phyloP scores from a whole-genome alignment of 768 basidiomycete genomes.

The Dacryopinax primogenitus region DNA sequence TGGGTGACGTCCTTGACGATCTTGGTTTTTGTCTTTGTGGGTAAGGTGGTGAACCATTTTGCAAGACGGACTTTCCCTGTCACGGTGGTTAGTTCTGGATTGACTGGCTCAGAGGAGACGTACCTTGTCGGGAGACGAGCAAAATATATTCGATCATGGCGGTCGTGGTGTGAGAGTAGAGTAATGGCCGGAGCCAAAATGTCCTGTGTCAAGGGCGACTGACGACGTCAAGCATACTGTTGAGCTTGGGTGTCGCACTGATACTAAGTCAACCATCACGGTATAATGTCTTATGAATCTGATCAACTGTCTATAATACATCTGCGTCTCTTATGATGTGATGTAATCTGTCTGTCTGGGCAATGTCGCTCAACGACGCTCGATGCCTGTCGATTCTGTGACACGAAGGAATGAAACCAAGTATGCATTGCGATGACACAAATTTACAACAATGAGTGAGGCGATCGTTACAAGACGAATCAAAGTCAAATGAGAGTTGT shows the following conservation, averaged over 20 bases:
- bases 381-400: too few species aligned
- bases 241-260: too few species aligned
- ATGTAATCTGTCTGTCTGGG: too few species aligned
- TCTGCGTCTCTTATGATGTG: too few species aligned
- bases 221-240: too few species aligned
- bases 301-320: too few species aligned
- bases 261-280: too few species aligned
- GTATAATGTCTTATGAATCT: too few species aligned
- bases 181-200: not conserved
- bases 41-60: conserved; percentile 88
- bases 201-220: not conserved
- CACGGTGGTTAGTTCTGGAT: conserved; percentile 4
- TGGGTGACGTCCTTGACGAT: conserved; percentile 94
- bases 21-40: conserved; percentile 70
- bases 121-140: conserved; percentile 83
- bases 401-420: too few species aligned
- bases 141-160: conserved; percentile 91
- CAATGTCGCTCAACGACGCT: too few species aligned
- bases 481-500: not conserved
- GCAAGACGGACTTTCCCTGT: conserved; percentile 84
- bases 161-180: not conserved
- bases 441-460: not conserved
- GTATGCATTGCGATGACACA: not conserved
- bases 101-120: conserved; percentile 11
- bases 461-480: not conserved